Base-by-base conservation (phyloP, 1,284 basidiomycete species). In the Ceratobasidium sp. region DNA sequence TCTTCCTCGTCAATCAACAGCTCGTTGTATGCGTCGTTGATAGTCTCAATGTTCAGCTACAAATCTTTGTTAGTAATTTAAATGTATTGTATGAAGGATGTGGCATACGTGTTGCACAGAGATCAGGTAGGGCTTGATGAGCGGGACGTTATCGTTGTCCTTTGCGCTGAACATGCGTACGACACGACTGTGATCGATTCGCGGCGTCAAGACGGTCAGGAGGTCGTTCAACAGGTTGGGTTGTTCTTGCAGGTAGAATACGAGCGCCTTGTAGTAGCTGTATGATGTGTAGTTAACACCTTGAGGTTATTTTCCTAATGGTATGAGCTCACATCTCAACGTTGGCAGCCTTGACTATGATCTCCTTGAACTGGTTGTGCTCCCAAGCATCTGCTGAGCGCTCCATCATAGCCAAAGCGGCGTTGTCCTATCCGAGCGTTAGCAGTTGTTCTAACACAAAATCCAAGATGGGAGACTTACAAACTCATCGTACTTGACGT, bases 1-100 rank as follows among this genome's bases (percentile, higher is more conserved):
- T 99, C 97, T 82, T 99, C 98, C 82, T 99, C 98, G 82, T 99
- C 98, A 76, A 99, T 98, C 71, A 99, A 85, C 41, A 99, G 84
- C 78, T 96, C 94, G 80, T 98, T 98, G 85, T 97, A 98, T 3
- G 96, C 96, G 77, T 98, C 95, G 80, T 99, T 99, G 79, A 99
- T 95, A 21, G 96, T 94, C 78, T 96, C 93, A 61, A 99, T 88
- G 82, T 99, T 98, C 79, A 97, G 87, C 90, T 96, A 77, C 11
- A 43, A 38, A 55, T 54, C 58, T 8, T 58, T 41, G 9, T 11
- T 74, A 77, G 69, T 46, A 28, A 57, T 46, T 54, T 52, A 35
- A 46, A 64, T 32, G 32, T 35, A 21, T 23, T 46, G 64, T 67
- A 16, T 62, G 28, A 63, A 38, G 44, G 38, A 55, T 28, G 55